Evolutionary conservation across 176 grass and related monocot species (phyloP).

Genomic region (Rhynchospora tenuis): DNA sequence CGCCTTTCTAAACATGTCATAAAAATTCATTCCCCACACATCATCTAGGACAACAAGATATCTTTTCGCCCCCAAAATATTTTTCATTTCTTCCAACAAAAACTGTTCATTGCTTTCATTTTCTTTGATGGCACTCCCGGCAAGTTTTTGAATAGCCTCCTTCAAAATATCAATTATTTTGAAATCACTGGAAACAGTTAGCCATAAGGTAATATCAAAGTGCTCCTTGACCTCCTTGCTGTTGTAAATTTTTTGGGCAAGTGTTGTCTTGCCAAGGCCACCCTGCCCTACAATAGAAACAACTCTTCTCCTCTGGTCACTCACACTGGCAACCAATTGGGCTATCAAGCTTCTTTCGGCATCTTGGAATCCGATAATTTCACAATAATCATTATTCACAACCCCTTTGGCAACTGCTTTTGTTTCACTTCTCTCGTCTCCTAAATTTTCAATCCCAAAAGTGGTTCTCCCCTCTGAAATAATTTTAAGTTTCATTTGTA

Average conservation of each 20-base stretch:
- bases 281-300: conserved; percentile 4
- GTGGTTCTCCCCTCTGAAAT: neutral
- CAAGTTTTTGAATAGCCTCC: neutral
- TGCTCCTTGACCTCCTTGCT: neutral
- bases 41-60: neutral
- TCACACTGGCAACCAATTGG: neutral
- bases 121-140: neutral
- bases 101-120: neutral
- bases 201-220: neutral
- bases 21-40: neutral
- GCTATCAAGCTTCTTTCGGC: neutral
- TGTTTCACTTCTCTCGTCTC: neutral
- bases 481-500: neutral
- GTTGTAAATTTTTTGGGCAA: neutral
- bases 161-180: neutral
- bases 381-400: conserved; percentile 4
- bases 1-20: neutral
- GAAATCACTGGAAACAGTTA: conserved; percentile 3
- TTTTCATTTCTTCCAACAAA: neutral
- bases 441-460: conserved; percentile 6
- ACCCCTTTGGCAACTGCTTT: neutral
- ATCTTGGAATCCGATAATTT: neutral
- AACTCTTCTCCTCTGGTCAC: neutral
- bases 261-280: neutral
- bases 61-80: neutral